Evolutionary conservation across 1,284 basidiomycete genomes (phyloP), one percentile per base, ranked within the genome.

Genomic region (Naganishia cerealis): DNA sequence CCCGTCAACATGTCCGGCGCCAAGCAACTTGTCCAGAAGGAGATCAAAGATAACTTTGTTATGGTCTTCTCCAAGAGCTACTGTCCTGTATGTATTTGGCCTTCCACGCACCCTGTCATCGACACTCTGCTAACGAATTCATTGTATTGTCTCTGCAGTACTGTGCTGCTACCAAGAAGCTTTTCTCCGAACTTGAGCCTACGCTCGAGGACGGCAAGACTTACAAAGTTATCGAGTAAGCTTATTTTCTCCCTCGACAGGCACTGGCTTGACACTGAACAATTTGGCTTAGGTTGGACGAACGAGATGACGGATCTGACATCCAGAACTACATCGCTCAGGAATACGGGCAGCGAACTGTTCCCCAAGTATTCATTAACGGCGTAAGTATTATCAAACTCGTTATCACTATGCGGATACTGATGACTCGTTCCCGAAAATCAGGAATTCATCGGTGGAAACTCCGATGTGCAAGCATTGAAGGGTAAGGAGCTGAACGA

Each of bases 381-480:
- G 50, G 66, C 50, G 69, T 70, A 52, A 24, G 69, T 59, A 18
- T 24, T 12, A 18, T 24, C 29, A 0, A 13, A 26, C 16, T 13
- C 26, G 0, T 6, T 39, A 6, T 18, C 10, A 18, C 4, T 29
- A n/a, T 50, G 18, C n/a, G 10, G n/a, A 21, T 56, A 26, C 54
- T 29, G 39, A 40, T 29, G n/a, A 29, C 57, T 40, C 12, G 16
- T 42, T 58, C 3, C 18, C 26, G 7, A 24, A 16, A 55, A 15
- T 67, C 70, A 78, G 72, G 68, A 81, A 73, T 79, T 78, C 74
- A 78, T 81, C 65, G 80, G 80, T 50, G 80, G 80, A 46, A 77
- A 75, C 74, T 76, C 75, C 36, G 79, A 81, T 65, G 71, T 81
- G 26, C 77, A 79, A 72, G 75, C 72, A 43, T 65, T 80, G 61